phyloP scores from a whole-genome alignment of 129 eudicot species.

The sunflower (Helianthus annuus) region HanXRQr2.0-SUNRISE NC_035436.2:11855983-11856482 shows the following conservation, averaged over 20 bases:
- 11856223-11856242: constrained; percentile 47
- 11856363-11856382: constrained; percentile 17
- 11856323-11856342: constrained; percentile 28
- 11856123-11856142: constrained; percentile 55
- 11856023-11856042: constrained; percentile 59
- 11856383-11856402: constrained; percentile 48
- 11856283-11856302: constrained; percentile 52
- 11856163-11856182: constrained; percentile 39
- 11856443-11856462: constrained; percentile 38
- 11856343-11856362: background rate
- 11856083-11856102: constrained; percentile 46
- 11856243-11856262: constrained; percentile 22
- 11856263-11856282: constrained; percentile 43
- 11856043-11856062: constrained; percentile 54
- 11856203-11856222: constrained; percentile 42
- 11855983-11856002: constrained; percentile 39
- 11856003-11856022: constrained; percentile 16
- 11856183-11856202: constrained; percentile 1
- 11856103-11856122: constrained; percentile 49
- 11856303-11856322: constrained; percentile 44
- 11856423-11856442: constrained; percentile 45
- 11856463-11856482: too few species aligned
- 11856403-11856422: constrained; percentile 50
- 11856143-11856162: constrained; percentile 41
- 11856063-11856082: constrained; percentile 43